A percentile compares a stretch with the other conserved stretches of the same genome.
Conservation (phyloP, 208 protist genomes). For the Leishmania guyanensis region DNA sequence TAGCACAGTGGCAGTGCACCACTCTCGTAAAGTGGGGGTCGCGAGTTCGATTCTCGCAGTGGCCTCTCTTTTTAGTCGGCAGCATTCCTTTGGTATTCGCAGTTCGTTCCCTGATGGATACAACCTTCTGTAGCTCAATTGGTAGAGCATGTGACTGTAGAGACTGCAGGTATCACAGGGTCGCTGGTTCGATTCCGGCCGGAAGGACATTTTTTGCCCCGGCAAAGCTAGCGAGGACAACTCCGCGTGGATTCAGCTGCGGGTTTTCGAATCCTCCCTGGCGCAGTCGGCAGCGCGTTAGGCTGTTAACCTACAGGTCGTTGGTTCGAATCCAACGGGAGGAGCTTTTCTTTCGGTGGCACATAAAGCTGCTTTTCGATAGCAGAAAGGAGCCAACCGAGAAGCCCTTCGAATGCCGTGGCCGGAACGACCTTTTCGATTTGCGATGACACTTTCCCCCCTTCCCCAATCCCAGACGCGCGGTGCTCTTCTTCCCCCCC, state of each 20-base stretch:
- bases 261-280: conserved; percentile 72
- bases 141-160: conserved; percentile 29
- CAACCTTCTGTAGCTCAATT: background rate
- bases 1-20: conserved; percentile 95
- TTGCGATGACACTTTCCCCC: background rate
- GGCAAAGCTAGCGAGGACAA: no score
- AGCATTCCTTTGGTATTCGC: background rate
- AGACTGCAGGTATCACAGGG: conserved; percentile 34
- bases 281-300: conserved; percentile 96
- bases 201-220: conserved; percentile 41
- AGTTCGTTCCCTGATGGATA: background rate
- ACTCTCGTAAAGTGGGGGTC: conserved; percentile 95
- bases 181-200: conserved; percentile 85
- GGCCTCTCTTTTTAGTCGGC: background rate
- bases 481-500: no score
- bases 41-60: conserved; percentile 6
- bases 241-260: no score
- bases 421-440: background rate
- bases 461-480: no score
- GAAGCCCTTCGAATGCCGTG: background rate
- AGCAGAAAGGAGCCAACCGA: background rate
- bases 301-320: conserved; percentile 96
- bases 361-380: background rate
- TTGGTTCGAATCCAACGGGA: conserved; percentile 95
- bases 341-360: conserved; percentile 67